A percentile compares a stretch with the other conserved stretches of the same genome.
Evolutionary conservation across 805 yeast genomes (phyloP).

Genomic region (Starmerella roubikii): DNA sequence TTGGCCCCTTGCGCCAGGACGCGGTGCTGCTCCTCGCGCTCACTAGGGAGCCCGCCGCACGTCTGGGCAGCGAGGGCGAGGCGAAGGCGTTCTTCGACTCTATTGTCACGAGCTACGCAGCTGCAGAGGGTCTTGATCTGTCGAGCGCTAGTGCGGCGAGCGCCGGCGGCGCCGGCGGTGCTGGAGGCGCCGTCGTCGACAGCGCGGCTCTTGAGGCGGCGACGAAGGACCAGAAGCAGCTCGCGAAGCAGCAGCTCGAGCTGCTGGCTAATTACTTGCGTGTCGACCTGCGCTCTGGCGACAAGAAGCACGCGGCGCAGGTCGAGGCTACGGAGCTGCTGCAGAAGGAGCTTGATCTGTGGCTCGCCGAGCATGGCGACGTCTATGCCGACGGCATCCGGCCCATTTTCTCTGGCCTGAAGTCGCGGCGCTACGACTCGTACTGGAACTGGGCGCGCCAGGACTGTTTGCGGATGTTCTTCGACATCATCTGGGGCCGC

Average conservation of each 20-base stretch:
- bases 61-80: constrained; percentile 75
- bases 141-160: constrained; percentile 47
- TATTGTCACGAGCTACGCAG: constrained; percentile 71
- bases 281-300: constrained; percentile 82
- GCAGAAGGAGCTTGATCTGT: constrained; percentile 82
- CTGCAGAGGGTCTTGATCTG: constrained; percentile 65
- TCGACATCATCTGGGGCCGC: constrained; percentile 90
- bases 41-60: constrained; percentile 79
- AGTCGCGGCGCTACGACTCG: constrained; percentile 92
- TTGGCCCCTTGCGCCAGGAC: constrained; percentile 90
- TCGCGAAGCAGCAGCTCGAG: constrained; percentile 75
- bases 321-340: constrained; percentile 72
- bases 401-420: constrained; percentile 79
- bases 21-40: constrained; percentile 70
- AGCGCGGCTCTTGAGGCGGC: constrained; percentile 86
- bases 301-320: constrained; percentile 66
- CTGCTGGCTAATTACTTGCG: constrained; percentile 89
- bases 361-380: constrained; percentile 88
- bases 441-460: constrained; percentile 99
- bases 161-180: constrained; percentile 37
- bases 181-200: constrained; percentile 72
- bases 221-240: constrained; percentile 52
- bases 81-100: constrained; percentile 83
- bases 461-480: constrained; percentile 85
- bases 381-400: constrained; percentile 81